These are phyloP conservation scores for Claviceps purpurea DNA, from an alignment of 2,329 filamentous ascomycete genomes.

Conservation along the genomic window DNA sequence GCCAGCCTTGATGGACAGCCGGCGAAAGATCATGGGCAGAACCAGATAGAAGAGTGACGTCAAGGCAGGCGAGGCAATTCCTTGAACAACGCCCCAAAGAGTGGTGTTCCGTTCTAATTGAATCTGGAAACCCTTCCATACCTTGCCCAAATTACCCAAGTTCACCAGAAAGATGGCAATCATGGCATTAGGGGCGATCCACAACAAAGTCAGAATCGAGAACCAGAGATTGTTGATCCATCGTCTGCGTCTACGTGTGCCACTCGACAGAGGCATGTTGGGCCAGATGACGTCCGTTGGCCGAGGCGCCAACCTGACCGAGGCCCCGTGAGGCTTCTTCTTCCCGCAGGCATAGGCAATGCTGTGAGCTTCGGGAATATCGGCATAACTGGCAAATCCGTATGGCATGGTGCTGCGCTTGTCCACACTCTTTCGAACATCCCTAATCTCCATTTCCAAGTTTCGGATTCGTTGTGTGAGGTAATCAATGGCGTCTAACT, in stretches of 20 bases:
- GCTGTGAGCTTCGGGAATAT: conserved; percentile 74
- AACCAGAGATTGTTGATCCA: conserved; percentile 81
- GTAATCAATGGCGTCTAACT: conserved; percentile 90
- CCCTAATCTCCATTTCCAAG: conserved; percentile 72
- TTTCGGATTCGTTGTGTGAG: conserved; percentile 71
- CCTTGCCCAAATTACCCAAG: conserved; percentile 60
- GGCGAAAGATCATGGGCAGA: conserved; percentile 82
- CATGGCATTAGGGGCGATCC: conserved; percentile 84
- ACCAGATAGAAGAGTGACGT: conserved; percentile 79
- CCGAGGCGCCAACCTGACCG: conserved; percentile 64
- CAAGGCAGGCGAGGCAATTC: conserved; percentile 77
- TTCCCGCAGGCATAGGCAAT: conserved; percentile 72
- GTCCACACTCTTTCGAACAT: conserved; percentile 70
- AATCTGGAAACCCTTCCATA: conserved; percentile 64
- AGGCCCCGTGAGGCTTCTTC: conserved; percentile 68
- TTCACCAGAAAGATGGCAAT: conserved; percentile 92
- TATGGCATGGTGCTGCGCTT: conserved; percentile 80
- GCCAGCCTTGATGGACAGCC: conserved; percentile 68
- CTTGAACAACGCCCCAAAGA: conserved; percentile 80
- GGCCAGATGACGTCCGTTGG: conserved; percentile 95
- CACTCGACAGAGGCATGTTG: conserved; percentile 64
- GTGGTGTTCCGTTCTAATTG: conserved; percentile 48
- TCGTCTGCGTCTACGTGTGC: conserved; percentile 56
- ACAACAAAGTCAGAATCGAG: conserved; percentile 62
- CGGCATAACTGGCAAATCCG: conserved; percentile 87